Evolutionary conservation across 306 rosid species (phyloP).

Genomic region (Prunus campanulata): DNA sequence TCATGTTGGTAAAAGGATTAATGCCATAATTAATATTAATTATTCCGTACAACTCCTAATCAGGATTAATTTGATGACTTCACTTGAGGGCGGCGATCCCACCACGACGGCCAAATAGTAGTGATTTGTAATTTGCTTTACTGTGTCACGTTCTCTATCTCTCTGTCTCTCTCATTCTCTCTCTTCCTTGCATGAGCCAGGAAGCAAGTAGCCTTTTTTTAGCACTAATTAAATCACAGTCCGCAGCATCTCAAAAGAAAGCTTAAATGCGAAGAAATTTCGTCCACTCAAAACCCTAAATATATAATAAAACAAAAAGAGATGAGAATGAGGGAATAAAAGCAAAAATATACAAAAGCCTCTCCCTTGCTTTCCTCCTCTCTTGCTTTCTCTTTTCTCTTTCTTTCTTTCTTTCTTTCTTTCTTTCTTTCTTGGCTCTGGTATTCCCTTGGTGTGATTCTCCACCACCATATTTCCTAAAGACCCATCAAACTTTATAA

Average conservation of each 20-base stretch:
- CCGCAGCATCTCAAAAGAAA: constrained; percentile 43
- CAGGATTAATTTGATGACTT: neutral
- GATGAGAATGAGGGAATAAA: constrained; percentile 68
- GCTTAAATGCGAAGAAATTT: constrained; percentile 86
- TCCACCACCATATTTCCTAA: constrained; percentile 94
- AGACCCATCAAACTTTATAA: constrained; percentile 89
- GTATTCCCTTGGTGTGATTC: constrained; percentile 97
- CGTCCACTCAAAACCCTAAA: constrained; percentile 83
- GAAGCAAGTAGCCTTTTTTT: constrained; percentile 42
- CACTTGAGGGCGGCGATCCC: constrained; percentile 28
- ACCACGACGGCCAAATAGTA: constrained; percentile 14
- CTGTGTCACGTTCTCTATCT: constrained; percentile 11
- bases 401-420: constrained; percentile 43
- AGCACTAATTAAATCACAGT: constrained; percentile 38
- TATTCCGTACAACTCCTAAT: neutral
- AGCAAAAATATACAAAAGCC: constrained; percentile 79
- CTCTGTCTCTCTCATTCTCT: constrained; percentile 10
- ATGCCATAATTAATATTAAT: neutral
- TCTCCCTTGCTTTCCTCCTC: constrained; percentile 40
- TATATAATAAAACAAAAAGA: constrained; percentile 90
- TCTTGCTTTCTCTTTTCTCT: constrained; percentile 30
- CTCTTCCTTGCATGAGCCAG: constrained; percentile 43
- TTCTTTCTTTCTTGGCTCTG: constrained; percentile 67
- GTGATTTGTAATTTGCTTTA: constrained; percentile 13
- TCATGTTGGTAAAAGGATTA: neutral